Evolutionary conservation across 2,329 filamentous ascomycete genomes (phyloP).

Genomic region (Aschersonia sp.): DNA sequence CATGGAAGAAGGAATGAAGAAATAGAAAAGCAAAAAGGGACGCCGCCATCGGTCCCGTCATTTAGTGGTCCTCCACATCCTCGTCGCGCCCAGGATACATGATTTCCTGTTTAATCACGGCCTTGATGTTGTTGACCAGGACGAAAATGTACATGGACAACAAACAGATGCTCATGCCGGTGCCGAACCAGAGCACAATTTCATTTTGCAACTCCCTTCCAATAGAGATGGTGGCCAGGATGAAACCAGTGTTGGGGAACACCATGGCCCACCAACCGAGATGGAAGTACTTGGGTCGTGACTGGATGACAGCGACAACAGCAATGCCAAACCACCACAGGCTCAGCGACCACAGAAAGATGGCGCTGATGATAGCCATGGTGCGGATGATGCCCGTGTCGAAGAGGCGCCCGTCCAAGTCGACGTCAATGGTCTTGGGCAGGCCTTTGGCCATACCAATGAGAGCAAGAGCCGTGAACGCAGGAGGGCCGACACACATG

Average conservation of each 20-base stretch:
- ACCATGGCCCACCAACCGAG: constrained; percentile 52
- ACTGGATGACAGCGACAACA: constrained; percentile 17
- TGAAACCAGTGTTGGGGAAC: constrained; percentile 47
- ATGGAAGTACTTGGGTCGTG: constrained; percentile 35
- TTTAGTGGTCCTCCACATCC: constrained; percentile 28
- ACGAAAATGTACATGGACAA: constrained; percentile 26
- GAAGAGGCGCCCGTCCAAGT: constrained; percentile 23
- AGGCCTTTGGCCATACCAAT: constrained; percentile 44
- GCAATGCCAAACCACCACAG: constrained; percentile 41
- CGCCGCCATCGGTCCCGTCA: neutral
- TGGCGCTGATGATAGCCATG: constrained; percentile 30
- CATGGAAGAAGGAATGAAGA: neutral
- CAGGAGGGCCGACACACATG: constrained; percentile 62
- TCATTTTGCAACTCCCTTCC: constrained; percentile 31
- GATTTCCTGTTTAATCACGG: constrained; percentile 36
- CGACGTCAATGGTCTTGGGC: constrained; percentile 28
- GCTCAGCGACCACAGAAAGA: constrained; percentile 51
- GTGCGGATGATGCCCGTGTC: constrained; percentile 29
- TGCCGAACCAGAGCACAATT: constrained; percentile 30
- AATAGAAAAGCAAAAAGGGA: neutral
- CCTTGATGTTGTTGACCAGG: constrained; percentile 26
- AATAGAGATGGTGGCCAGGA: constrained; percentile 39
- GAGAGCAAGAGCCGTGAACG: constrained; percentile 56
- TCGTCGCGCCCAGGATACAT: constrained; percentile 41
- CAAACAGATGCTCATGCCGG: constrained; percentile 34